phyloP scores from a whole-genome alignment of 805 yeast species.

The Zygoascus tannicola region DNA sequence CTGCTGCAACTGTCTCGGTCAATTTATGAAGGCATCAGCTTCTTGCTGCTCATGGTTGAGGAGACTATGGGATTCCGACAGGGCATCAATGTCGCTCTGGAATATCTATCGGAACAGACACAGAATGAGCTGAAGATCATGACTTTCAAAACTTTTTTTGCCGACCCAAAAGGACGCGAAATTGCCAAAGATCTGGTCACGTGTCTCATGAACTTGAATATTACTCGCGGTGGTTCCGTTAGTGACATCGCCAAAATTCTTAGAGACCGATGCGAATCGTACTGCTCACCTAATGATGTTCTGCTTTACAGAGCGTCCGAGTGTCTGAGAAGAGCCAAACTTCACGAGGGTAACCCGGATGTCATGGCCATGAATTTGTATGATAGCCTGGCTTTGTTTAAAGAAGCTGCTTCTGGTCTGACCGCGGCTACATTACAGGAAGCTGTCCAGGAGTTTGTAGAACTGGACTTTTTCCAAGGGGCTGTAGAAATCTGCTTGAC shows the following conservation, averaged over 20 bases:
- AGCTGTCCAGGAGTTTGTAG: slow-evolving; percentile 67
- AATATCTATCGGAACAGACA: slow-evolving; percentile 55
- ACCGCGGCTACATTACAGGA: slow-evolving; percentile 73
- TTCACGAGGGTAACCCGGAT: slow-evolving; percentile 59
- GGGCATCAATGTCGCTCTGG: slow-evolving; percentile 58
- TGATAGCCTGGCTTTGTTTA: slow-evolving; percentile 67
- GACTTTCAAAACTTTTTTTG: slow-evolving; percentile 66
- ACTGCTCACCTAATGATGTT: slow-evolving; percentile 90
- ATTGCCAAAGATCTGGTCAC: slow-evolving; percentile 80
- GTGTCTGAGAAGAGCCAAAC: slow-evolving; percentile 77
- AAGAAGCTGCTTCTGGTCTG: slow-evolving; percentile 69
- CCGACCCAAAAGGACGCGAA: slow-evolving; percentile 53
- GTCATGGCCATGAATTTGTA: slow-evolving; percentile 54
- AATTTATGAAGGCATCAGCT: slow-evolving; percentile 84
- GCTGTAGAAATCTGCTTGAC: slow-evolving; percentile 76
- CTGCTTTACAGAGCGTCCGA: slow-evolving; percentile 90
- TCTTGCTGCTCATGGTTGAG: slow-evolving; percentile 69
- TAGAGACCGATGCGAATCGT: slow-evolving; percentile 89
- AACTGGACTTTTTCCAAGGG: slow-evolving; percentile 70
- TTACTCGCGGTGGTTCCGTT: slow-evolving; percentile 85
- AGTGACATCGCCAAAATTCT: slow-evolving; percentile 79
- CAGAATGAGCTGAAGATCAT: slow-evolving; percentile 60
- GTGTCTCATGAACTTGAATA: slow-evolving; percentile 80
- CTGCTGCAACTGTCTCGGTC: slow-evolving; percentile 64
- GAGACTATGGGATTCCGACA: slow-evolving; percentile 38